Conservation (phyloP, 805 yeast species). For the Suhomyces tanzawaensis region DNA sequence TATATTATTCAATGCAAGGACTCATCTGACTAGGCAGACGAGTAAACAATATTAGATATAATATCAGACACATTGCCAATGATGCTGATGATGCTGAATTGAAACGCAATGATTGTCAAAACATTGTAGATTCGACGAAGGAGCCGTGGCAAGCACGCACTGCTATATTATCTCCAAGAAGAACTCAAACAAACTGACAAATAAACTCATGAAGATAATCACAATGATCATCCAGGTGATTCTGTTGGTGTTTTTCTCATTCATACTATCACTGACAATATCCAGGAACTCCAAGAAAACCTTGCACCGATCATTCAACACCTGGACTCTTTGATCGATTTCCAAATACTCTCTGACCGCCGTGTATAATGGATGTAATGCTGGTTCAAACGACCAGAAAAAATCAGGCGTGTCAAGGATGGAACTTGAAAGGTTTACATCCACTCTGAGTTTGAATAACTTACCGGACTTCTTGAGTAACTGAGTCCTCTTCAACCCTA, state of each 20-base stretch:
- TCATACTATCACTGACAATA: slow-evolving; percentile 88
- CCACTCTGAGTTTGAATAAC: slow-evolving; percentile 85
- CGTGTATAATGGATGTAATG: slow-evolving; percentile 84
- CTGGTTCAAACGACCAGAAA: slow-evolving; percentile 95
- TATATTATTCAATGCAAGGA: too few relatives aligned
- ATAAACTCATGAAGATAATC: slow-evolving; percentile 73
- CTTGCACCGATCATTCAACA: slow-evolving; percentile 87
- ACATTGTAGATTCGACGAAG: too few relatives aligned
- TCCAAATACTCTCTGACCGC: slow-evolving; percentile 92
- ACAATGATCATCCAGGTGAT: slow-evolving; percentile 87
- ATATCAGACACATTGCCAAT: too few relatives aligned
- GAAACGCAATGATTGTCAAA: too few relatives aligned
- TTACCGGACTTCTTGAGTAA: slow-evolving; percentile 85
- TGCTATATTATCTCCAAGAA: slow-evolving; percentile 46
- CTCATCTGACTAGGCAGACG: too few relatives aligned
- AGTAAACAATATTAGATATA: too few relatives aligned
- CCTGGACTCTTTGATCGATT: slow-evolving; percentile 92
- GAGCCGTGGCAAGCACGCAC: not conserved
- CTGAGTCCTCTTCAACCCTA: slow-evolving; percentile 83
- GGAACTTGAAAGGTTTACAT: slow-evolving; percentile 86
- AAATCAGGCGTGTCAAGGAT: slow-evolving; percentile 94
- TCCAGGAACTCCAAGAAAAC: slow-evolving; percentile 93
- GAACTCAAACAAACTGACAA: slow-evolving; percentile 73
- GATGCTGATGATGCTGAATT: too few relatives aligned
- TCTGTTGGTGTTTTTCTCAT: slow-evolving; percentile 87